Evolutionary conservation across 768 basidiomycete genomes (phyloP).

Genomic region (Xanthoconium stramineum): DNA sequence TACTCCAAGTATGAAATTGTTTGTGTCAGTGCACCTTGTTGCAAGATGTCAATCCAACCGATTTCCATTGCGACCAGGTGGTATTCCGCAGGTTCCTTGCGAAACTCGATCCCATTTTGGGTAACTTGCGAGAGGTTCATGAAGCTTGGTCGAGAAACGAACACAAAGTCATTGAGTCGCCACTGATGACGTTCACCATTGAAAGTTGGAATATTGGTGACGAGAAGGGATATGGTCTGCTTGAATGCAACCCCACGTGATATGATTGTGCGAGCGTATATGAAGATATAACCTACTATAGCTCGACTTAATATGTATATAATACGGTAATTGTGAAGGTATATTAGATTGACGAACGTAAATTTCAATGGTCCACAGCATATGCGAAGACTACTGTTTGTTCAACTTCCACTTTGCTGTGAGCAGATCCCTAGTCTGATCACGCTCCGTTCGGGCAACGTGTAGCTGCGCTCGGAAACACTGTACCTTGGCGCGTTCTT

Average conservation of each 20-base stretch:
- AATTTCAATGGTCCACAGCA: background rate
- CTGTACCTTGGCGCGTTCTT: slow-evolving; percentile 5
- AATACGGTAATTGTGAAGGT: background rate
- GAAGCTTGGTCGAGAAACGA: slow-evolving; percentile 25
- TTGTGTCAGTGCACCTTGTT: slow-evolving; percentile 41
- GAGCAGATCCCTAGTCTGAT: slow-evolving; percentile 9
- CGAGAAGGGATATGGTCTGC: slow-evolving; percentile 22
- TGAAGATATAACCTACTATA: background rate
- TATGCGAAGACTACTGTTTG: background rate
- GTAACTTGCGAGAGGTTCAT: slow-evolving; percentile 44
- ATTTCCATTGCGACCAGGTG: slow-evolving; percentile 39
- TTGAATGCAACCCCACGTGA: slow-evolving; percentile 15
- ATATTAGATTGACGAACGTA: background rate
- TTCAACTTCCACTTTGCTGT: slow-evolving; percentile 5
- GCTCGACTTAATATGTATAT: background rate
- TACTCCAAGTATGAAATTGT: background rate
- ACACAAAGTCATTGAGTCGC: slow-evolving; percentile 21
- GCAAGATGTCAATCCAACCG: slow-evolving; percentile 40
- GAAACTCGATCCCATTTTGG: slow-evolving; percentile 45
- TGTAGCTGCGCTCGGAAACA: slow-evolving; percentile 4
- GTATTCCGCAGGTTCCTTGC: slow-evolving; percentile 37
- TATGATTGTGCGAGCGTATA: background rate
- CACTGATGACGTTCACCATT: slow-evolving; percentile 25
- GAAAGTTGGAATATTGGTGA: slow-evolving; percentile 28
- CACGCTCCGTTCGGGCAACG: slow-evolving; percentile 1